These are phyloP conservation scores for Eucalyptus leucophloia DNA, from an alignment of 345 rosid species.

Conservation along the genomic window DNA sequence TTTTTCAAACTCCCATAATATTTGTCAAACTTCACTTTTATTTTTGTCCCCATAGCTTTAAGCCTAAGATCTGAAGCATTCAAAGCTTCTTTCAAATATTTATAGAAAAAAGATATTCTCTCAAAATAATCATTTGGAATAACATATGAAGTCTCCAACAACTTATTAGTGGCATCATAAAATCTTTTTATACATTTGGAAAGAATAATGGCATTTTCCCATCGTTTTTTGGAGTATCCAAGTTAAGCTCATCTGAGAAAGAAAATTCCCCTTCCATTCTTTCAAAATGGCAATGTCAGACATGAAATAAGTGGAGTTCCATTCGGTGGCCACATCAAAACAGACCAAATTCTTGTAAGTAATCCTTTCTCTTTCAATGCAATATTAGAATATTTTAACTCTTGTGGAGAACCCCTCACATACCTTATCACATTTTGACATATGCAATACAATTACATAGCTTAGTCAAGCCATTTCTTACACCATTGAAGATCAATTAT, in stretches of 20 bases:
- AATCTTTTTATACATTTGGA: background rate
- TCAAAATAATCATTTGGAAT: background rate
- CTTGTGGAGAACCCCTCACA: background rate
- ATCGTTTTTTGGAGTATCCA: fast-evolving
- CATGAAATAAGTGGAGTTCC: background rate
- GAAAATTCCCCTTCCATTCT: background rate
- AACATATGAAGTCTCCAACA: background rate
- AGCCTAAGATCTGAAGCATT: background rate
- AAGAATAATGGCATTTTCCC: background rate
- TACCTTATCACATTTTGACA: background rate
- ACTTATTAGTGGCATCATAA: background rate
- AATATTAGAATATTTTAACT: background rate
- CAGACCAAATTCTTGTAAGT: too few relatives aligned
- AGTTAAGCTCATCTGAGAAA: background rate
- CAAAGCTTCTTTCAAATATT: background rate
- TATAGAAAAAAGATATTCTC: background rate
- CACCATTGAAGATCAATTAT: background rate
- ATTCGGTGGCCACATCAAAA: too few relatives aligned
- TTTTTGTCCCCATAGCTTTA: background rate
- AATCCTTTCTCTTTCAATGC: background rate
- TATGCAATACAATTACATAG: fast-evolving
- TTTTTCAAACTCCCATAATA: background rate
- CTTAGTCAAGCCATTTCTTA: background rate
- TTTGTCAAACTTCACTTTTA: background rate
- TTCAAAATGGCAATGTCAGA: fast-evolving